Base-by-base conservation (phyloP, 495 filamentous ascomycete genomes). In the Stereocaulon alpinum region DNA sequence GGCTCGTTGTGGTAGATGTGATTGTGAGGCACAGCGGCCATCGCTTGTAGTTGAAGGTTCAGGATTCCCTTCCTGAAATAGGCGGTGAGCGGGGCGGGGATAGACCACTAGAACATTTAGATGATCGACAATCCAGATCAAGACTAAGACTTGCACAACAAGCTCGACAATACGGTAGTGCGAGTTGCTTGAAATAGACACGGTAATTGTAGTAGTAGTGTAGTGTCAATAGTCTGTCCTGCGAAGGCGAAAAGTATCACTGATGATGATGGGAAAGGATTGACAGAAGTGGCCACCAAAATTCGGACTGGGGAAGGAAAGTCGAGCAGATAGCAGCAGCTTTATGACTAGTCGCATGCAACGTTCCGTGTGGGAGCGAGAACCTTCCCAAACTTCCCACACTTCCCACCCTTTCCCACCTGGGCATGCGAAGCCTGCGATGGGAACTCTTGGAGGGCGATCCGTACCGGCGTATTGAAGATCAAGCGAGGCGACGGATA, bases 251-350 rank as follows among this genome's bases (percentile, higher is more conserved):
- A 63, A 65, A 56, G 45, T 42, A 57, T 63, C 32, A 48, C 48
- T 45, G 60, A 61, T 67, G 48, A 41, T 54, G 59, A 59, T 58
- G 49, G 74, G 77, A 77, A 58, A 65, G 62, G 61, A 69, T 67
- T 63, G 69, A 65, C 65, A 66, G 64, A 66, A 70, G 63, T 70
- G 65, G 56, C 51, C 34, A 56, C 47, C 63, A 37, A 24, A 51
- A 61, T 27, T 41, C 48, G 32, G 43, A 58, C 43, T 42, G 44
- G 44, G 47, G 24, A 49, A 55, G 54, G 58, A 51, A 47, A 48
- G 49, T 56, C 63, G 41, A 54, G 49, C 59, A 61, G 63, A 61
- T 30, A 48, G 32, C 40, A 58, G 51, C 34, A 41, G 40, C 34
- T 61, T 40, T 44, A 18, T 49, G 52, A 27, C 34, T 55, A 55